Base-by-base conservation (phyloP, 805 yeast genomes). In the Cyberlindnera bimundalis region DNA sequence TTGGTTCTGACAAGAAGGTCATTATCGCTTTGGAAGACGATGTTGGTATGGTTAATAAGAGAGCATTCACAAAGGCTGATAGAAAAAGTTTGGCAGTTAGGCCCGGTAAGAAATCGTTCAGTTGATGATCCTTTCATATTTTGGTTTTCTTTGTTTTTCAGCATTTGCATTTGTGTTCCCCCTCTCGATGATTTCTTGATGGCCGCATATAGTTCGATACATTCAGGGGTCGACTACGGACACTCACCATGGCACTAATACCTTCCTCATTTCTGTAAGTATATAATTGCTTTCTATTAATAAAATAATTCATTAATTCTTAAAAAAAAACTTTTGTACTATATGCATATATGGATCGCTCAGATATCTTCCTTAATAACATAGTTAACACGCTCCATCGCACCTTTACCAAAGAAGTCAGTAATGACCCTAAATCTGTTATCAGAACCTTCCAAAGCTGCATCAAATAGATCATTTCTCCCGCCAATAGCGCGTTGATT, bases 341-440 rank as follows among this genome's bases (percentile, higher is more conserved):
- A 29, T 17, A 18, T 27, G 17, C 15, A 27, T 27, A 7, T 17
- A 8, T 29, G n/a, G 23, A 7, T 16, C 23, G 7, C n/a, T 23
- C 24, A 29, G 10, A 20, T 17, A 20, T 34, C 34, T 12, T 36
- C 37, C 38, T 40, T 36, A 8, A 34, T 16, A 5, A 36, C 36
- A 17, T 39, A 43, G 31, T 39, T 43, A 6, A 32, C 35, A 7
- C 43, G 29, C 14, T 35, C 43, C 78, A 90, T 74, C 0, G 84
- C 91, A 2, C 99, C 99, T 43, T 89, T 75, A 2, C 96, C 96
- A 33, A 90, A 74, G 59, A 82, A 90, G 40, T 87, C 95, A 43
- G 83, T 74, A 38, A 91, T 74, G 3, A 81, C 81, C 55, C 79
- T 82, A 60, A 90, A 82, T 48, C 85, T 74, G 50, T 84, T 86